These are phyloP conservation scores for Tricladium varicosporioides DNA, from an alignment of 2,329 filamentous ascomycete genomes.

Conservation along the genomic window DNA sequence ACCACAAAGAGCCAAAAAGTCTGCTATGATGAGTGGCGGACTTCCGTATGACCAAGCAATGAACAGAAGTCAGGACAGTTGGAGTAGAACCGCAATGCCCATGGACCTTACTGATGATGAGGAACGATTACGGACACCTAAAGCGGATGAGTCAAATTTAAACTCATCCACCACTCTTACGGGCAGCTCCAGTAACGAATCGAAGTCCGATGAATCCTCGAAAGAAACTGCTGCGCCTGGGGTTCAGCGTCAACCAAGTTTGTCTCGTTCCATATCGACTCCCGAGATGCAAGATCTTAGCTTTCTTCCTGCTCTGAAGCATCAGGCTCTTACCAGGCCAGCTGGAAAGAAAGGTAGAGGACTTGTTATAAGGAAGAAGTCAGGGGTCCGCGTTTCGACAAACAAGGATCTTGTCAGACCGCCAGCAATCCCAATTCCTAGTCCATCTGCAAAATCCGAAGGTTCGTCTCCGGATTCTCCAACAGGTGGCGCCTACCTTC, in stretches of 20 bases:
- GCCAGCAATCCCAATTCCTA: conserved; percentile 11
- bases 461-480: conserved; percentile 16
- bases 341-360: conserved; percentile 26
- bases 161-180: background rate
- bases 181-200: background rate
- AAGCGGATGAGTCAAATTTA: conserved; percentile 4
- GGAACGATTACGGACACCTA: conserved; percentile 16
- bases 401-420: conserved; percentile 13
- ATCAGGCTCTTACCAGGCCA: conserved; percentile 37
- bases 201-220: conserved; percentile 1
- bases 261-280: conserved; percentile 23
- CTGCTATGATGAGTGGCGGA: conserved; percentile 8
- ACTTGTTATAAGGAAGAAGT: conserved; percentile 26
- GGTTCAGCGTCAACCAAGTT: conserved; percentile 11
- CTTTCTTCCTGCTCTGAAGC: conserved; percentile 39
- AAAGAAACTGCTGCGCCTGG: conserved; percentile 6
- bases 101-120: conserved; percentile 15
- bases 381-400: conserved; percentile 13
- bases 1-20: background rate
- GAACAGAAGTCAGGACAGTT: conserved; percentile 15
- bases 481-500: conserved; percentile 23
- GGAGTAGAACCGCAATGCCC: conserved; percentile 18
- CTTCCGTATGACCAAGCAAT: conserved; percentile 10
- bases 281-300: conserved; percentile 29
- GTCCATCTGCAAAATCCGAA: conserved; percentile 13